Evolutionary conservation across 2,329 filamentous ascomycete genomes (phyloP).

Genomic region (Tolypocladium album): DNA sequence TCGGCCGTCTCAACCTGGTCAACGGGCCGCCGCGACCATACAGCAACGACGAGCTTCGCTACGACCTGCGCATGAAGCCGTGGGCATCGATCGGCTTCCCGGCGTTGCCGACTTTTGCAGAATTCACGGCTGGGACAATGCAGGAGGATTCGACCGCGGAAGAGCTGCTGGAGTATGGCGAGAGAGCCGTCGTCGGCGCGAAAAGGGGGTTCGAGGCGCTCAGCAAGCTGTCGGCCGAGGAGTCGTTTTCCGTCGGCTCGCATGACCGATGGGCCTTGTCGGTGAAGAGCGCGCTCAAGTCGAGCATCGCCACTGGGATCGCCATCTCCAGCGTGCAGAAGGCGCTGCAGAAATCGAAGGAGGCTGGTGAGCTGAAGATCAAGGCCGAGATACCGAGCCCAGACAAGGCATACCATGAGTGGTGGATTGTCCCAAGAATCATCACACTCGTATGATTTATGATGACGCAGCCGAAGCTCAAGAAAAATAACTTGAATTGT

Average conservation of each 20-base stretch:
- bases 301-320: slow-evolving; percentile 61
- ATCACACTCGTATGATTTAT: slow-evolving; percentile 3
- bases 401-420: slow-evolving; percentile 48
- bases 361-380: slow-evolving; percentile 23
- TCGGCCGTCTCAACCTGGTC: slow-evolving; percentile 48
- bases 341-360: slow-evolving; percentile 29
- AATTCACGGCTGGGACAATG: slow-evolving; percentile 37
- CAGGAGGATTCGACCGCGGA: slow-evolving; percentile 26
- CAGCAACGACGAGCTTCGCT: slow-evolving; percentile 55
- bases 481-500: background rate
- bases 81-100: slow-evolving; percentile 62
- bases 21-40: slow-evolving; percentile 48
- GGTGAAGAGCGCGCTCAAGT: slow-evolving; percentile 50
- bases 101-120: slow-evolving; percentile 52
- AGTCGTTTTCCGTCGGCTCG: slow-evolving; percentile 44
- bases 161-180: slow-evolving; percentile 33
- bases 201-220: slow-evolving; percentile 47
- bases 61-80: slow-evolving; percentile 79
- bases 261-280: slow-evolving; percentile 52
- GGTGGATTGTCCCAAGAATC: slow-evolving; percentile 52
- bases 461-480: background rate
- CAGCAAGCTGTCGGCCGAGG: slow-evolving; percentile 36
- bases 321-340: slow-evolving; percentile 51
- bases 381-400: slow-evolving; percentile 41
- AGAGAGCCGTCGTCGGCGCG: slow-evolving; percentile 33